phyloP scores from a whole-genome alignment of 306 rosid species.

The Medicago arabica region DNA sequence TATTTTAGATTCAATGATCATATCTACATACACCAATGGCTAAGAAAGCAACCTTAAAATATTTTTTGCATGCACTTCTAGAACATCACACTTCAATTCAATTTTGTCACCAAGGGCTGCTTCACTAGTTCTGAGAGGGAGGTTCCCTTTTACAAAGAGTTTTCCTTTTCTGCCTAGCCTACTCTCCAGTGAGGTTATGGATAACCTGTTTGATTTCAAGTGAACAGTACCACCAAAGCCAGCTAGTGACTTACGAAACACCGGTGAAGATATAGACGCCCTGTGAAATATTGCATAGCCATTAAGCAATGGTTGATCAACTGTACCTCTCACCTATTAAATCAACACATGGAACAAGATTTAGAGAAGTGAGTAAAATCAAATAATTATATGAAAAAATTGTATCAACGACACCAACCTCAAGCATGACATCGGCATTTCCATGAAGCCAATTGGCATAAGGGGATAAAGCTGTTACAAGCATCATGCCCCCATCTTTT shows the following conservation, averaged over 20 bases:
- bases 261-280: conserved; percentile 91
- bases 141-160: conserved; percentile 82
- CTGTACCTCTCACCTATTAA: conserved; percentile 85
- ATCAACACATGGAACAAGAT: conserved; percentile 42
- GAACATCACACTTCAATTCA: conserved; percentile 84
- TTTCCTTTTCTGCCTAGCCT: conserved; percentile 89
- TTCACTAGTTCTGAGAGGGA: conserved; percentile 89
- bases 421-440: conserved; percentile 82
- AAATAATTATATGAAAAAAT: conserved; percentile 26
- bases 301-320: conserved; percentile 84
- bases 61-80: conserved; percentile 83
- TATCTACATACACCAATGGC: conserved; percentile 19
- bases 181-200: conserved; percentile 84
- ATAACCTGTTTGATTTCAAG: conserved; percentile 85
- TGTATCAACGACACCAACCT: conserved; percentile 58
- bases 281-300: conserved; percentile 90
- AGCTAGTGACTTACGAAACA: conserved; percentile 78
- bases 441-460: conserved; percentile 96
- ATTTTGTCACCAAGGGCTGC: conserved; percentile 76
- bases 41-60: conserved; percentile 66
- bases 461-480: conserved; percentile 88
- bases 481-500: conserved; percentile 98
- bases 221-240: conserved; percentile 82
- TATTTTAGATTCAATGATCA: conserved; percentile 5
- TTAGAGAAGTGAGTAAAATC: conserved; percentile 15